phyloP scores from a whole-genome alignment of 1,284 basidiomycete species.

The Amylostereum chailletii region DNA sequence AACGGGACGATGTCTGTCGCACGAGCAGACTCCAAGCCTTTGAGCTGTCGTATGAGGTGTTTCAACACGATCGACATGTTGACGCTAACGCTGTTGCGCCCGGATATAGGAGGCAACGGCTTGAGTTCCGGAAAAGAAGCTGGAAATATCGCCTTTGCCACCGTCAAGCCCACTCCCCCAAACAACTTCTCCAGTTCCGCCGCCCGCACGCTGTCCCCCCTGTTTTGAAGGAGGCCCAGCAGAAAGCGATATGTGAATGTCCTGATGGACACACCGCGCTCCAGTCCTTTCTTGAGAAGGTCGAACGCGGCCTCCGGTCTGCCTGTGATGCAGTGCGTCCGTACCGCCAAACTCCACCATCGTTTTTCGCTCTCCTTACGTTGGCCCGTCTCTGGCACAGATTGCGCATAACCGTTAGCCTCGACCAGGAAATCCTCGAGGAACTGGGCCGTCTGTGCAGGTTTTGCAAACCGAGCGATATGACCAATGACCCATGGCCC shows the following conservation, averaged over 20 bases:
- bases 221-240: constrained; percentile 6
- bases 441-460: constrained; percentile 11
- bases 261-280: constrained; percentile 8
- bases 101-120: no score
- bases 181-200: no score
- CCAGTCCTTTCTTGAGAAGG: constrained; percentile 12
- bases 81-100: no score
- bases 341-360: constrained; percentile 15
- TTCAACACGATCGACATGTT: no score
- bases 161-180: no score
- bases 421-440: constrained; percentile 14
- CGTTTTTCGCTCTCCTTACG: neutral
- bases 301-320: constrained; percentile 12
- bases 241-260: constrained; percentile 9
- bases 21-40: neutral
- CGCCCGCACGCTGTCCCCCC: neutral
- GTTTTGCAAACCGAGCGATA: constrained; percentile 15
- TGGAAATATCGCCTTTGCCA: no score
- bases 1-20: constrained; percentile 12
- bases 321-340: constrained; percentile 9
- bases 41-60: no score
- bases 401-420: constrained; percentile 2
- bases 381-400: neutral
- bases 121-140: no score
- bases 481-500: constrained; percentile 7